A percentile compares a stretch with the other conserved stretches of the same genome.
Evolutionary conservation across 148 eudicot genomes (phyloP).

Genomic region (Selenicereus undatus): DNA sequence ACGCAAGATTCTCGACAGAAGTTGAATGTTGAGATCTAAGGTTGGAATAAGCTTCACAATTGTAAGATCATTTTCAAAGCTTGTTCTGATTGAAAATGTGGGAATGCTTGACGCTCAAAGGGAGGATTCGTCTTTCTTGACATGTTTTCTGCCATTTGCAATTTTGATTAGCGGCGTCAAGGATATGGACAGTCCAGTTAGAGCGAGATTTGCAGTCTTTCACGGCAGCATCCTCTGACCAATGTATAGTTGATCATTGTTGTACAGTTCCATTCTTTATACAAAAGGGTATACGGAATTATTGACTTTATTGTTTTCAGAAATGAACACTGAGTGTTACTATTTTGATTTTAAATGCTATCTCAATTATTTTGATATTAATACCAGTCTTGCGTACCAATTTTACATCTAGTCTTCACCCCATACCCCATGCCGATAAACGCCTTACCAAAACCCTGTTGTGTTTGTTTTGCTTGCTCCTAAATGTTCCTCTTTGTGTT

Average conservation of each 20-base stretch:
- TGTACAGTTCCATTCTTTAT: not conserved
- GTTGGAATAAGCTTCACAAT: not conserved
- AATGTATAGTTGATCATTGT: not conserved
- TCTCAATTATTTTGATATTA: too few relatives aligned
- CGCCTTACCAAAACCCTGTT: too few relatives aligned
- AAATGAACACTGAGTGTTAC: not conserved
- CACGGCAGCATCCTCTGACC: not conserved
- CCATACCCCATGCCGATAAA: too few relatives aligned
- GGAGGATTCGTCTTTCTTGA: not conserved
- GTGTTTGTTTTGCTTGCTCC: too few relatives aligned
- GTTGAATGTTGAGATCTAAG: not conserved
- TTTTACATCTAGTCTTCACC: too few relatives aligned
- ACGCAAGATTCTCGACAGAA: not conserved
- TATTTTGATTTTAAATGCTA: not conserved
- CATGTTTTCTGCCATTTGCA: not conserved
- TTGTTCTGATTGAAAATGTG: not conserved
- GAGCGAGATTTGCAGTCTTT: not conserved
- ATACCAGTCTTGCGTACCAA: too few relatives aligned
- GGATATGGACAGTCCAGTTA: too few relatives aligned
- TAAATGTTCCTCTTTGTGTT: too few relatives aligned
- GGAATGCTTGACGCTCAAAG: not conserved
- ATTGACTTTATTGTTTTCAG: not conserved
- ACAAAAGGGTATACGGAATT: not conserved
- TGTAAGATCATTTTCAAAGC: not conserved
- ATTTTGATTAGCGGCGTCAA: not conserved